Evolutionary conservation across 352 stramenopile genomes (phyloP), one percentile per base, ranked within the genome.

Genomic region (Phytophthora litchii): DNA sequence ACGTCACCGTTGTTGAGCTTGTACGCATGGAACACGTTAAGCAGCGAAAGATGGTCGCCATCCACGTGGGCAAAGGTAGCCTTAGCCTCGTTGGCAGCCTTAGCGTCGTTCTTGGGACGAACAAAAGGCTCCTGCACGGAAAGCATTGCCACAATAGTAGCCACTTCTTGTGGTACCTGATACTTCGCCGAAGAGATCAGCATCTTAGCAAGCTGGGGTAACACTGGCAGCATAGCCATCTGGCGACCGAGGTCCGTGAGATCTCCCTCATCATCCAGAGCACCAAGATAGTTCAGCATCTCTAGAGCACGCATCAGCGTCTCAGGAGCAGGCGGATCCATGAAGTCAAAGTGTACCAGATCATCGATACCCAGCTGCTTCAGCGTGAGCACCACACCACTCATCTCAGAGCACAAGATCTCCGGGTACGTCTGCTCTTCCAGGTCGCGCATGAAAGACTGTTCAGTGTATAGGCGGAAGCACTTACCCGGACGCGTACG

Each of bases 261-360:
- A 29, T 98, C 88, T 25, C 97, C 97, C 41, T 99, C 96, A 53
- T 99, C 97, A 66, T 99, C 95, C 3, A 99, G 62, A 14, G 97
- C 97, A 38, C 97, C 97, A 0, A 99, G 73, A 58, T 99, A 99
- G 72, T 99, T 98, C 36, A 99, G 78, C 70, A 98, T 89, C 70
- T 99, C 97, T 31, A 99, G 72, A 27, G 97, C 97, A 69, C 97
- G 83, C 94, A 99, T 99, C 16, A 99, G 74, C 21, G 97, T 99
- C 69, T 99, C 96, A 0, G 97, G 95, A 6, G 98, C 97, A 16
- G 98, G 98, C 27, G 98, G 97, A 66, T 99, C 97, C 96, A 99
- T 99, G 61, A 99, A 99, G 85, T 99, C 97, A 65, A 99, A 99
- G 67, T 99, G 94, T 3, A 99, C 97, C 6, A 99, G 79, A 65